Evolutionary conservation across 23 red algal genomes (phyloP), one percentile per base, ranked within the genome.

Genomic region (Gracilaria gracilis): DNA sequence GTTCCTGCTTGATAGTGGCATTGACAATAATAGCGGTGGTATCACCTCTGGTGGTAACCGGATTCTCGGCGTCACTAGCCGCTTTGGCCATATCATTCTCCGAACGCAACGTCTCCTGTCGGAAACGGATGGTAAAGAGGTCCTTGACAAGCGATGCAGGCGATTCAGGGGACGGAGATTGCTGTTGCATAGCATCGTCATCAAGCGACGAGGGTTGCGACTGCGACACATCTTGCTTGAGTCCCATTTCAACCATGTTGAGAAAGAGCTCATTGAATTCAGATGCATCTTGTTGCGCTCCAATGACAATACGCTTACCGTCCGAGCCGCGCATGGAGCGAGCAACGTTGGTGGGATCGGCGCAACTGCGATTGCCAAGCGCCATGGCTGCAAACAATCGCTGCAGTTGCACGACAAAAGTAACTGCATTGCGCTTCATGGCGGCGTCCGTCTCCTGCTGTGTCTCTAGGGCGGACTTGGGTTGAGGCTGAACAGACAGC

Each of bases 201-300:
- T 82, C 79, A 14, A 25, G 0, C 3, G 17, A 37, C 12, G 36
- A n/a, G 55, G 54, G 14, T 9, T 39, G 40, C 39, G 25, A 24
- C 55, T 29, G 46, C 8, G 47, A 62, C 2, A 53, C 49, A 27
- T 59, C 79, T 23, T 82, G 53, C 21, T 62, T 82, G 7, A 82
- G 54, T 9, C 84, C 96, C 49, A 47, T 67, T 86, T 98, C 97
- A 37, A 98, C 88, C 65, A 91, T 85, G 32, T 95, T 88, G 21
- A 98, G 88, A 59, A 98, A 96, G 11, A 93, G 84, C 29, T 95
- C 77, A 72, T 98, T 98, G 85, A 96, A 98, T 73, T 98, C 97
- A 8, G 87, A 95, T 9, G 88, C 93, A 72, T 98, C 97, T 61
- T 98, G 93, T 49, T 98, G 97, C 0, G 74, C 88, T 17, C 97